These are phyloP conservation scores for Citrus glauca DNA, from an alignment of 345 rosid genomes.

Conservation along the genomic window DNA sequence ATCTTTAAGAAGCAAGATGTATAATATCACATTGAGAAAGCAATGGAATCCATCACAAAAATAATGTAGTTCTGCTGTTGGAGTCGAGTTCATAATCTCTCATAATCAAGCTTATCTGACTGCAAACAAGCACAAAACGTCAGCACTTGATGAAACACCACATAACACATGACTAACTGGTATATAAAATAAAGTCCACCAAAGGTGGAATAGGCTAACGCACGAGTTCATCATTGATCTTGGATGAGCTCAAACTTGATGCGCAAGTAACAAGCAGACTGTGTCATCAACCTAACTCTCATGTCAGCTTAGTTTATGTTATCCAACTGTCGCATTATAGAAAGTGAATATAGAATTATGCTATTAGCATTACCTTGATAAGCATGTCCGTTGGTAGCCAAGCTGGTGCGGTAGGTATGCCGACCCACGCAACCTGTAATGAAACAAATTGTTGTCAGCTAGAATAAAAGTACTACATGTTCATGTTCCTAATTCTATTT, in stretches of 20 bases:
- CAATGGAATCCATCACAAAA: no score
- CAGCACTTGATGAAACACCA: neutral
- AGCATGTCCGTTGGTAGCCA: slow-evolving; percentile 97
- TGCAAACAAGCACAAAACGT: slow-evolving; percentile 28
- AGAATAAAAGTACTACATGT: neutral
- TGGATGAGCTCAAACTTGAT: neutral
- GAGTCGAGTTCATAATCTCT: slow-evolving; percentile 46
- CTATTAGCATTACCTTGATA: slow-evolving; percentile 49
- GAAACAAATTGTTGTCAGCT: neutral
- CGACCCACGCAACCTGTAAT: slow-evolving; percentile 82
- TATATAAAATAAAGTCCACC: neutral
- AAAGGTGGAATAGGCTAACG: neutral
- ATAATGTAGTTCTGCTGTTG: neutral
- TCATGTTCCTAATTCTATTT: neutral
- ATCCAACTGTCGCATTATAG: neutral
- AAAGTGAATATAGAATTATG: neutral
- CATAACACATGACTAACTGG: neutral
- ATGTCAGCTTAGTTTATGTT: neutral
- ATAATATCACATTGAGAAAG: no score
- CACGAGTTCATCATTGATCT: neutral
- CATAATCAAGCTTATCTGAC: slow-evolving; percentile 82
- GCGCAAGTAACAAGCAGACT: neutral
- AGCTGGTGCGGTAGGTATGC: slow-evolving; percentile 91
- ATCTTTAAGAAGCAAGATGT: neutral
- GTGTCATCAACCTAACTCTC: neutral